phyloP scores from a whole-genome alignment of 2,329 filamentous ascomycete genomes.

The Cytospora schulzeri region DNA sequence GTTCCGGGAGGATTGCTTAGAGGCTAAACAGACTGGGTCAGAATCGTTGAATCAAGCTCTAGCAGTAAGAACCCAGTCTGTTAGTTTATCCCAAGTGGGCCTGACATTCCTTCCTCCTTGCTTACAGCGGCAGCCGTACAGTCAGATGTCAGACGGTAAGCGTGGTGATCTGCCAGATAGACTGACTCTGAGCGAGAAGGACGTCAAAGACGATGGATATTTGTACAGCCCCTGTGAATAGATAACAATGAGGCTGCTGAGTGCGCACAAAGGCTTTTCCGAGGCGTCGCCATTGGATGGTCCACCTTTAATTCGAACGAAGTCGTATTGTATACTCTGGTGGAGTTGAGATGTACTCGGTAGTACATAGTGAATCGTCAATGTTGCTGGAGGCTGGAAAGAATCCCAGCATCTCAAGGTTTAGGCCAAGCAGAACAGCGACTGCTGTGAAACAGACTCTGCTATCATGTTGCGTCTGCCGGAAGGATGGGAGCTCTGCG shows the following conservation, averaged over 20 bases:
- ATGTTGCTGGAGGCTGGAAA: not conserved
- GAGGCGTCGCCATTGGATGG: not conserved
- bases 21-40: not conserved
- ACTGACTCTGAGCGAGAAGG: slow-evolving; percentile 8
- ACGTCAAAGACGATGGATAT: slow-evolving; percentile 1
- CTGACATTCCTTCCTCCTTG: slow-evolving; percentile 7
- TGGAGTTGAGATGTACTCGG: not conserved
- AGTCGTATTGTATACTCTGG: not conserved
- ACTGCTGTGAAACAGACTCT: slow-evolving; percentile 5
- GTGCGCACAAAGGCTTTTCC: not conserved
- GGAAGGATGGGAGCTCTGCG: slow-evolving; percentile 5
- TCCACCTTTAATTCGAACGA: not conserved
- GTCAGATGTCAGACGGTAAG: not conserved
- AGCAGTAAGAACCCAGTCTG: not conserved
- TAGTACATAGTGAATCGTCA: not conserved
- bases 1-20: not conserved
- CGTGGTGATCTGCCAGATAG: slow-evolving; percentile 13
- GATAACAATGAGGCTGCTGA: not conserved
- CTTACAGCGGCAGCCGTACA: slow-evolving; percentile 18
- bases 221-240: slow-evolving; percentile 10
- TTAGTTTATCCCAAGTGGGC: not conserved
- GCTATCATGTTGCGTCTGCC: slow-evolving; percentile 12
- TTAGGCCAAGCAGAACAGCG: not conserved
- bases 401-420: not conserved
- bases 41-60: slow-evolving; percentile 6